Conservation (phyloP, 805 yeast species). For the Maudiozyma barnettii region DNA sequence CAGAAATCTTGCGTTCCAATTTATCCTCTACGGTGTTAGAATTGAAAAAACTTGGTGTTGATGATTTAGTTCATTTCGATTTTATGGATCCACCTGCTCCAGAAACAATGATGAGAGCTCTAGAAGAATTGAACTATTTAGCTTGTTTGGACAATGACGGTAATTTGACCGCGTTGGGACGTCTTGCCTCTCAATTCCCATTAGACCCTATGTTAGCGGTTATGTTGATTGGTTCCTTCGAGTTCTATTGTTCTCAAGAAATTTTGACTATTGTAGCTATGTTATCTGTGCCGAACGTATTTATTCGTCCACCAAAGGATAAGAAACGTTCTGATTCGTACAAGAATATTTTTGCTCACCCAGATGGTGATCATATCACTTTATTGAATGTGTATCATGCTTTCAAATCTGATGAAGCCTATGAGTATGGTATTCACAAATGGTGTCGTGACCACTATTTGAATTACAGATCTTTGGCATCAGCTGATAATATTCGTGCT, state of each 20-base stretch:
- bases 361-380: conserved; percentile 92
- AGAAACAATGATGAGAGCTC: conserved; percentile 98
- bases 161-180: conserved; percentile 77
- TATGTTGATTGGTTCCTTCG: conserved; percentile 80
- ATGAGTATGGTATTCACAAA: conserved; percentile 50
- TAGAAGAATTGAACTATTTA: conserved; percentile 87
- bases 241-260: conserved; percentile 80
- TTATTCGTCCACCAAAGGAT: conserved; percentile 84
- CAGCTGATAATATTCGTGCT: conserved; percentile 78
- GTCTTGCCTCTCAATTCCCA: conserved; percentile 88
- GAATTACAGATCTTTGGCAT: conserved; percentile 70
- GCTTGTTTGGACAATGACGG: conserved; percentile 91
- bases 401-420: conserved; percentile 66
- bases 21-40: conserved; percentile 87
- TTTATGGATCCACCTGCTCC: conserved; percentile 99
- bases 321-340: conserved; percentile 86
- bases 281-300: conserved; percentile 88
- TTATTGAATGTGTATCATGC: conserved; percentile 81
- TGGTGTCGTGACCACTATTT: conserved; percentile 93
- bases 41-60: conserved; percentile 86
- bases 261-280: conserved; percentile 81
- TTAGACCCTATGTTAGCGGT: conserved; percentile 93
- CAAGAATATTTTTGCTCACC: conserved; percentile 79
- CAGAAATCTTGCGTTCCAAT: conserved; percentile 88
- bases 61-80: conserved; percentile 94